Percentiles rank a stretch among this genome's conserved stretches.
Conservation (phyloP, 2,329 filamentous ascomycete species). For the Parastagonospora nodorum region DNA sequence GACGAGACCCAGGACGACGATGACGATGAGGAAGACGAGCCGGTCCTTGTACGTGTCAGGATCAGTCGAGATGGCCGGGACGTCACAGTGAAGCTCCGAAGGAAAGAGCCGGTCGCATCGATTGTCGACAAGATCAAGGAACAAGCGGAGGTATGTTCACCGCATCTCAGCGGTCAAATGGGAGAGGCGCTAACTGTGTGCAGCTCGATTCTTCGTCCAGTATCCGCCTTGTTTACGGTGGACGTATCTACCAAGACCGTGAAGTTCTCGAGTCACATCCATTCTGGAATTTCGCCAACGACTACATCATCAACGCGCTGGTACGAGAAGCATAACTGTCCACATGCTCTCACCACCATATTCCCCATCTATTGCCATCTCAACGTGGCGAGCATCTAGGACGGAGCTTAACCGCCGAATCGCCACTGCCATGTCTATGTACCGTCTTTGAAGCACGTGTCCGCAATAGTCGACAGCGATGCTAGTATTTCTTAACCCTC, state of each 20-base stretch:
- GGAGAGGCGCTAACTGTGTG: not conserved
- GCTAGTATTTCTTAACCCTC: too few species aligned
- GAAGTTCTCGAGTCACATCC: constrained; percentile 65
- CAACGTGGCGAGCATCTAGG: not conserved
- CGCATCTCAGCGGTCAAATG: not conserved
- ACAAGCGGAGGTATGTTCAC: constrained; percentile 63
- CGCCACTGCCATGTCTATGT: too few species aligned
- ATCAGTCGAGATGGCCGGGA: constrained; percentile 48
- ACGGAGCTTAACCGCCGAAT: too few species aligned
- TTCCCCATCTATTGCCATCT: not conserved
- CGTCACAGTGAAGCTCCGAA: constrained; percentile 40
- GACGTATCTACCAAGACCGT: constrained; percentile 75
- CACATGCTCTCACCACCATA: not conserved
- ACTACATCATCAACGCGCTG: constrained; percentile 16
- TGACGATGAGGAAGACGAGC: constrained; percentile 25
- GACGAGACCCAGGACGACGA: constrained; percentile 33
- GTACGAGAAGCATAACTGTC: constrained; percentile 1
- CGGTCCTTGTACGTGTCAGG: constrained; percentile 41
- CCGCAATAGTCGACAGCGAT: too few species aligned
- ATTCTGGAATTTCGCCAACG: constrained; percentile 69
- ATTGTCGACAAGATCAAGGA: constrained; percentile 68
- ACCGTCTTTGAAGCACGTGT: too few species aligned
- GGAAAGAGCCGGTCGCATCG: constrained; percentile 63
- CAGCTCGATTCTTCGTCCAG: constrained; percentile 62
- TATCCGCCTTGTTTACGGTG: constrained; percentile 78